Evolutionary conservation across 306 rosid species (phyloP).

Genomic region (Prinsepia uniflora): DNA sequence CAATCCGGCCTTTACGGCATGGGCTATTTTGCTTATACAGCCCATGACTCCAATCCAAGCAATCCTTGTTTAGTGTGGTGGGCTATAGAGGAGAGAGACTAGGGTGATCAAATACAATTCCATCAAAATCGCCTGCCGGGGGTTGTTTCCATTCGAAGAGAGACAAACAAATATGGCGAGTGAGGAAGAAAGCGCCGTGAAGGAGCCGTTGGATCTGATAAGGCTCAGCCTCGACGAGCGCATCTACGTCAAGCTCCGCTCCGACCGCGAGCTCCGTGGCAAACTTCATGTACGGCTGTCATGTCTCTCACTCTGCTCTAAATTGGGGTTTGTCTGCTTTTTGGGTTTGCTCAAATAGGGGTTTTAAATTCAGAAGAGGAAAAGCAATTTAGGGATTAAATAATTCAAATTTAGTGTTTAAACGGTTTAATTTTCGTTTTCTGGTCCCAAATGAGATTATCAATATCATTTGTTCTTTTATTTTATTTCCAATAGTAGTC

Average conservation of each 20-base stretch:
- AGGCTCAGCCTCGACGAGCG: conserved; percentile 98
- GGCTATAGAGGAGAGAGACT: too few relatives aligned
- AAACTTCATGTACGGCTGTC: conserved; percentile 67
- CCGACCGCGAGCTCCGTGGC: conserved; percentile 96
- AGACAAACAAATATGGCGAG: conserved; percentile 42
- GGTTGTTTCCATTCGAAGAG: neutral
- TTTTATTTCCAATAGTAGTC: neutral
- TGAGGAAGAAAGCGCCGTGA: conserved; percentile 97
- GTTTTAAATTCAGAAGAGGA: neutral
- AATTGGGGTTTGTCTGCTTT: conserved; percentile 1
- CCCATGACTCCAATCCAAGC: too few relatives aligned
- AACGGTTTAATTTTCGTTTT: neutral
- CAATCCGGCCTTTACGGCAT: too few relatives aligned
- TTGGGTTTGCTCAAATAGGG: neutral
- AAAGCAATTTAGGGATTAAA: neutral
- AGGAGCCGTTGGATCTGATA: conserved; percentile 98
- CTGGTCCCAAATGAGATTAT: neutral
- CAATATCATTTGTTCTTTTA: neutral
- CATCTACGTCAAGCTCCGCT: conserved; percentile 96
- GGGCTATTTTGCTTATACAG: too few relatives aligned
- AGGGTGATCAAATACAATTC: too few relatives aligned
- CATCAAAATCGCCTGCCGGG: too few relatives aligned
- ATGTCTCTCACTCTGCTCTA: neutral
- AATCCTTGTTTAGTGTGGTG: too few relatives aligned
- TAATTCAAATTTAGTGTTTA: neutral